Conservation (phyloP, 257 asterid genomes). For the Solanum acaule region DNA sequence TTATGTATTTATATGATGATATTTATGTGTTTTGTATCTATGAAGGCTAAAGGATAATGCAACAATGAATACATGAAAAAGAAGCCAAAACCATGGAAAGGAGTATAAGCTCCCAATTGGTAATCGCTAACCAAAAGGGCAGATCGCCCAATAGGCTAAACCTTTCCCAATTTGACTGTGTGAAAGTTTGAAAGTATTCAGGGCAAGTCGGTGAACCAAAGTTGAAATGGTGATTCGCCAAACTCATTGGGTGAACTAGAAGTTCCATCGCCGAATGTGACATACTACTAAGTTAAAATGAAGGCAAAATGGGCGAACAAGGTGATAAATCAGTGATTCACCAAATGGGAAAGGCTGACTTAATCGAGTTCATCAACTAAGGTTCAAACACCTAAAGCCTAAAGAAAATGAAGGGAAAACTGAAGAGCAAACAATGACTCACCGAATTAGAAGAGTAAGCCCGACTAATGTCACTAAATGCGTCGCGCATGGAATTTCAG, state of each 20-base stretch:
- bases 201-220: background rate
- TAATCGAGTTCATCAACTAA: background rate
- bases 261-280: background rate
- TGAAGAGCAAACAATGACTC: background rate
- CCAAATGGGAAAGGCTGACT: background rate
- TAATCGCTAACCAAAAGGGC: background rate
- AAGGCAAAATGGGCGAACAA: background rate
- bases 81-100: too few species aligned
- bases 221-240: too few species aligned
- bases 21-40: too few species aligned
- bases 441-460: background rate
- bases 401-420: background rate
- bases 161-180: background rate
- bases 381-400: background rate
- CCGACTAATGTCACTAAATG: background rate
- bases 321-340: background rate
- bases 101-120: background rate
- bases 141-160: background rate
- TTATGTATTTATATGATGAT: too few species aligned
- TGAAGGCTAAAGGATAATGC: too few species aligned
- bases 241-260: too few species aligned
- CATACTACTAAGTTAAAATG: background rate
- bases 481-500: background rate
- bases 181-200: background rate
- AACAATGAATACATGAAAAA: too few species aligned